These are phyloP conservation scores for Backusella morwellensis DNA, from an alignment of 192 early-diverging fungal genomes.

Conservation along the genomic window DNA sequence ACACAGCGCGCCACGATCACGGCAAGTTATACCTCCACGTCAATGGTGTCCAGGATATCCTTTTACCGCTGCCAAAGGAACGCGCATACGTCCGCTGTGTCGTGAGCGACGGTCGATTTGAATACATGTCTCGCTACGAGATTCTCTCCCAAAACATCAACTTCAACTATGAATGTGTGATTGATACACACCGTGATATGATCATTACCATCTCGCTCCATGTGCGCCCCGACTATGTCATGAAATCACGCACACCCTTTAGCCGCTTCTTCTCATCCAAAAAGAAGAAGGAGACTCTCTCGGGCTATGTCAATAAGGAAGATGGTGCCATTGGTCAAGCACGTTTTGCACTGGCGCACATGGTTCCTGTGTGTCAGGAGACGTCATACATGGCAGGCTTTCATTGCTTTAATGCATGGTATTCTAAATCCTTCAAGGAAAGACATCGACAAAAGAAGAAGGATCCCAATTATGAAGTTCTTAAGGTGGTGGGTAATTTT, in stretches of 20 bases:
- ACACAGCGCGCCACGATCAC: not conserved
- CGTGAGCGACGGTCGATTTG: conserved; percentile 30
- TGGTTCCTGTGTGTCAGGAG: conserved; percentile 24
- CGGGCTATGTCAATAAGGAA: conserved; percentile 27
- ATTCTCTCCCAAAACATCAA: conserved; percentile 18
- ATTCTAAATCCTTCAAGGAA: conserved; percentile 4
- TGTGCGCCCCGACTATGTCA: conserved; percentile 26
- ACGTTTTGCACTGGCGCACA: conserved; percentile 25
- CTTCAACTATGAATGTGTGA: conserved; percentile 33
- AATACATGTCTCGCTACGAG: conserved; percentile 30
- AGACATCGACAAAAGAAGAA: conserved; percentile 11
- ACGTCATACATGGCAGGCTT: conserved; percentile 17
- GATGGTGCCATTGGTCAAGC: conserved; percentile 35
- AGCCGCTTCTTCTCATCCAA: conserved; percentile 23
- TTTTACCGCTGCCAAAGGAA: conserved; percentile 30
- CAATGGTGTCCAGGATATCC: conserved; percentile 24
- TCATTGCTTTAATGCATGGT: conserved; percentile 36
- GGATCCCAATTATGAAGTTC: conserved; percentile 16
- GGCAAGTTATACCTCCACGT: conserved; percentile 36
- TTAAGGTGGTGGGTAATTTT: conserved; percentile 33
- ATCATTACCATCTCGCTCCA: conserved; percentile 27
- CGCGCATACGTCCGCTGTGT: conserved; percentile 32
- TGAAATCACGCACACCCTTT: conserved; percentile 15
- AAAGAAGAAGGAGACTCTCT: conserved; percentile 22
- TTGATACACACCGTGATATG: conserved; percentile 28